phyloP scores from a whole-genome alignment of 495 filamentous ascomycete species.

The Penicillium cinerascens region DNA sequence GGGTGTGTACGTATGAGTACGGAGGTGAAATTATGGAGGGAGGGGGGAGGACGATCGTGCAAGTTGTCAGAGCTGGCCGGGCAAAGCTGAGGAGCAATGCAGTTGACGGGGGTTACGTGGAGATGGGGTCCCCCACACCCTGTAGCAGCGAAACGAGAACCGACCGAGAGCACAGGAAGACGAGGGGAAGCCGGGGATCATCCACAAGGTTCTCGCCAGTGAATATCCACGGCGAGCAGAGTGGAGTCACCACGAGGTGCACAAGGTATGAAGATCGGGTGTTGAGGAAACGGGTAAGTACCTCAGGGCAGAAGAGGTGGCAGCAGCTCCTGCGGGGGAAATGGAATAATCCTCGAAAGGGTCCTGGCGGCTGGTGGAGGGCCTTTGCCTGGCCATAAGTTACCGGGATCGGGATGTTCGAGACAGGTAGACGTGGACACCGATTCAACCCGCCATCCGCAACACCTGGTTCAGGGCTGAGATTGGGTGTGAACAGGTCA shows the following conservation, averaged over 20 bases:
- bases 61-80: background rate
- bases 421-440: slow-evolving; percentile 35
- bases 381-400: slow-evolving; percentile 53
- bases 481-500: slow-evolving; percentile 9
- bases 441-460: slow-evolving; percentile 50
- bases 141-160: background rate
- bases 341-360: slow-evolving; percentile 46
- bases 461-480: slow-evolving; percentile 22
- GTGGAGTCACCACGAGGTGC: background rate
- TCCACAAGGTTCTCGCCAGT: background rate
- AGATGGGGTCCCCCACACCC: background rate
- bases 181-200: background rate
- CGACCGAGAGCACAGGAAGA: background rate
- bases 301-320: slow-evolving; percentile 46
- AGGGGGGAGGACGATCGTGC: background rate
- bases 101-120: background rate
- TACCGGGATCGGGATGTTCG: slow-evolving; percentile 35
- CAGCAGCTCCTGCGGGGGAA: slow-evolving; percentile 38
- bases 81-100: background rate
- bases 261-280: slow-evolving; percentile 2
- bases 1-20: slow-evolving; percentile 2
- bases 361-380: slow-evolving; percentile 47
- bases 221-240: background rate
- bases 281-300: slow-evolving; percentile 35
- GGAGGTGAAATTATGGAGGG: slow-evolving; percentile 2